phyloP scores from a whole-genome alignment of 306 rosid genomes.

The Dalbergia cochinchinensis region DNA sequence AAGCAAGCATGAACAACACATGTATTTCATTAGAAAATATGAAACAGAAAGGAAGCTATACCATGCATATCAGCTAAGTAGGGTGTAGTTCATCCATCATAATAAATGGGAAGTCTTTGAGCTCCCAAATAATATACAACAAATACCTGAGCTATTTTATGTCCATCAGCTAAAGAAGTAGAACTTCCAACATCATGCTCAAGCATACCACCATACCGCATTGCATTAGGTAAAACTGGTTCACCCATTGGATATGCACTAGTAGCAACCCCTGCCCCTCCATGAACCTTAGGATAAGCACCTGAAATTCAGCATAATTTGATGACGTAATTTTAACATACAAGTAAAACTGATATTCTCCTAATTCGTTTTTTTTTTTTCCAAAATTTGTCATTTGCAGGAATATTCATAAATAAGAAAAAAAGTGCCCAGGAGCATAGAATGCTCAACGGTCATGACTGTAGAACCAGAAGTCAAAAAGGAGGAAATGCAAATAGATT shows the following conservation, averaged over 20 bases:
- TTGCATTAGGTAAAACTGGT: slow-evolving; percentile 60
- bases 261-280: slow-evolving; percentile 59
- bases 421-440: slow-evolving; percentile 14
- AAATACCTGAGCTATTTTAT: slow-evolving; percentile 69
- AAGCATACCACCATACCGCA: slow-evolving; percentile 64
- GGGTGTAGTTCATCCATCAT: not conserved
- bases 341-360: slow-evolving; percentile 22
- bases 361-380: not conserved
- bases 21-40: not conserved
- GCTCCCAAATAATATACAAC: slow-evolving; percentile 13
- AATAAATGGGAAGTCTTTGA: slow-evolving; percentile 3
- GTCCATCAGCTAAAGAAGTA: slow-evolving; percentile 62
- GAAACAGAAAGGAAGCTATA: not conserved
- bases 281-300: slow-evolving; percentile 74
- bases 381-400: slow-evolving; percentile 5
- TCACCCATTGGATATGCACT: slow-evolving; percentile 64
- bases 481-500: not conserved
- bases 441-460: slow-evolving; percentile 10
- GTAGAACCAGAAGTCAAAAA: slow-evolving; percentile 24
- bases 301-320: slow-evolving; percentile 54
- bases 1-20: not conserved
- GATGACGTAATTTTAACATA: slow-evolving; percentile 5
- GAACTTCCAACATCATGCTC: slow-evolving; percentile 76
- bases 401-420: slow-evolving; percentile 1
- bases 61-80: not conserved